Percentiles rank a stretch among this genome's conserved stretches.
phyloP scores from a whole-genome alignment of 495 filamentous ascomycete genomes.

The Aspergillus nanangensis region DNA sequence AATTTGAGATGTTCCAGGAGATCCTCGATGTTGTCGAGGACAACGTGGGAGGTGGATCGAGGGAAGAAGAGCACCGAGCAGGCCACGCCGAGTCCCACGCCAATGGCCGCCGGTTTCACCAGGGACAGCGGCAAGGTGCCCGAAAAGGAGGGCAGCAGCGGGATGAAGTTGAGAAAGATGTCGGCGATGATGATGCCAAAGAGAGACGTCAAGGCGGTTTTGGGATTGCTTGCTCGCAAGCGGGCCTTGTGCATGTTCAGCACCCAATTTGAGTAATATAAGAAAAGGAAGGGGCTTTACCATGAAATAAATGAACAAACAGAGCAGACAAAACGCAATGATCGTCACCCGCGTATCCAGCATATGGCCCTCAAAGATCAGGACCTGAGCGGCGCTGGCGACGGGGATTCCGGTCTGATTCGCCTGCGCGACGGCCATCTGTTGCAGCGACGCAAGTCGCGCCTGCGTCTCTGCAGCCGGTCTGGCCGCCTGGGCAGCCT shows the following conservation, averaged over 20 bases:
- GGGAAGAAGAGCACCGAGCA: conserved; percentile 37
- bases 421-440: conserved; percentile 23
- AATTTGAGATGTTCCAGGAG: conserved; percentile 24
- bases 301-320: conserved; percentile 33
- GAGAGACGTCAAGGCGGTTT: conserved; percentile 26
- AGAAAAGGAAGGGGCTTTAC: conserved; percentile 6
- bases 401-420: conserved; percentile 29
- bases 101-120: conserved; percentile 32
- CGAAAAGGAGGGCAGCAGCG: conserved; percentile 32
- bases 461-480: conserved; percentile 33
- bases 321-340: conserved; percentile 31
- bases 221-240: conserved; percentile 35
- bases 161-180: conserved; percentile 28
- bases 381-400: conserved; percentile 13
- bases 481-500: conserved; percentile 34
- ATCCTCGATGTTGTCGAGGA: conserved; percentile 30
- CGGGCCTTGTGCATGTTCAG: conserved; percentile 19
- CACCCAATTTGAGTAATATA: background rate
- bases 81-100: conserved; percentile 33
- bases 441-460: conserved; percentile 23
- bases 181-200: conserved; percentile 38
- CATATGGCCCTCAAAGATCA: conserved; percentile 36
- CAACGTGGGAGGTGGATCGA: conserved; percentile 32
- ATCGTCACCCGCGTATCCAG: conserved; percentile 36
- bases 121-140: conserved; percentile 33